Base-by-base conservation (phyloP, 148 eudicot species). In the Cornus controversa region DNA sequence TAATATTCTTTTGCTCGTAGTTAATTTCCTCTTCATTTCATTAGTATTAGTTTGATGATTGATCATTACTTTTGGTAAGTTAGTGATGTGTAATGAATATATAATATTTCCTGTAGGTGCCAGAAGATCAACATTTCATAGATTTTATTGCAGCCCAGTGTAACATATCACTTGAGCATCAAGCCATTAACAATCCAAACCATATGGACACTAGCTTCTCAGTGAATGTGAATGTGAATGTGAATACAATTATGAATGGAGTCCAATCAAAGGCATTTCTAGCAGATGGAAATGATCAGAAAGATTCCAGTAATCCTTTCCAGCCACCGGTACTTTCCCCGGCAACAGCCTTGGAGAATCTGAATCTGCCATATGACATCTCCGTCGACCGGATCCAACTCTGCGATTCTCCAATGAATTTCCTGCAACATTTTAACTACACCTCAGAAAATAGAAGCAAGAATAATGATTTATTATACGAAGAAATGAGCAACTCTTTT, bases 111-210 rank as follows among this genome's bases (percentile, higher is more conserved):
- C 3, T 4, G 64, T 78, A 96, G 98, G 87, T 91, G 20, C 68
- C 88, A 64, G 97, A 96, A 82, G 98, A 96, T 86, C 90, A 87
- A 65, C 82, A 84, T 68, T 76, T 85, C 65, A 79, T 89, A 62
- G 97, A 96, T 73, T 93, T 82, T 75, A 84, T 96, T 24, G 73
- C 85, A 78, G 70, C 88, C 29, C 93, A 89, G 63, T 95, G 89
- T 84, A 90, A 42, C 75, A 83, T 80, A 71, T 70, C 84, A 28
- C 23, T 86, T 40, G 94, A 91, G 57, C 90, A 89, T 63, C 89
- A 86, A 73, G 70, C 79, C 27, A 81, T 85, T 80, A 82, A 72
- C 34, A 72, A 77, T 70, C 79, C 80, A 28, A 77, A 72, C 81
- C 83, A 69, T 69, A 62, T 66, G 36, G 81, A 78, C 31, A 77